These are phyloP conservation scores for Flueggea neowawraea DNA, from an alignment of 441 rosid genomes.

Conservation along the genomic window DNA sequence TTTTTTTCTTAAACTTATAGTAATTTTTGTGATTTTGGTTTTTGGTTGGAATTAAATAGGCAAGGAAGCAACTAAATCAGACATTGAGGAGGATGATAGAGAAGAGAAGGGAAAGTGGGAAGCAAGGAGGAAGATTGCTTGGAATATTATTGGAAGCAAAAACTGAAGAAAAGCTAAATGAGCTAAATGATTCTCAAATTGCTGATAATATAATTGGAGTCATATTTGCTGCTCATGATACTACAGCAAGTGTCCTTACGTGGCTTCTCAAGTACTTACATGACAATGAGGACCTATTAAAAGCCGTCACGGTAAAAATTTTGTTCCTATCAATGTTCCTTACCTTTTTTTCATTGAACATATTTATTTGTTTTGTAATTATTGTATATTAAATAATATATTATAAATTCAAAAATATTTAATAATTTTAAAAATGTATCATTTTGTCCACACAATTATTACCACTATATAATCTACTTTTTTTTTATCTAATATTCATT, in stretches of 20 bases:
- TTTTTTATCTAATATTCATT: too few species aligned
- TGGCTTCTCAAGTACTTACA: conserved; percentile 86
- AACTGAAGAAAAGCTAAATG: conserved; percentile 20
- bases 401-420: too few species aligned
- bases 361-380: neutral
- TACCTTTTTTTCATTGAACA: neutral
- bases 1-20: too few species aligned
- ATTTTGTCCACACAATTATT: too few species aligned
- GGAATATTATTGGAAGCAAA: conserved; percentile 57
- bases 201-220: conserved; percentile 93
- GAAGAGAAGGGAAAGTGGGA: conserved; percentile 50
- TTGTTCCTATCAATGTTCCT: neutral
- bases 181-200: conserved; percentile 70
- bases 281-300: conserved; percentile 50
- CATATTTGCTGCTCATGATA: conserved; percentile 91
- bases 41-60: conserved; percentile 28
- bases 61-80: conserved; percentile 60
- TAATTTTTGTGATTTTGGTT: neutral
- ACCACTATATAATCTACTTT: too few species aligned
- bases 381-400: too few species aligned
- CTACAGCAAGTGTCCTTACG: conserved; percentile 83
- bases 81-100: conserved; percentile 50
- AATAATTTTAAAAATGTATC: too few species aligned
- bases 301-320: conserved; percentile 53
- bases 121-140: conserved; percentile 52